Conservation (phyloP, 108 stramenopile species). For the Epithemia pelagica region DNA sequence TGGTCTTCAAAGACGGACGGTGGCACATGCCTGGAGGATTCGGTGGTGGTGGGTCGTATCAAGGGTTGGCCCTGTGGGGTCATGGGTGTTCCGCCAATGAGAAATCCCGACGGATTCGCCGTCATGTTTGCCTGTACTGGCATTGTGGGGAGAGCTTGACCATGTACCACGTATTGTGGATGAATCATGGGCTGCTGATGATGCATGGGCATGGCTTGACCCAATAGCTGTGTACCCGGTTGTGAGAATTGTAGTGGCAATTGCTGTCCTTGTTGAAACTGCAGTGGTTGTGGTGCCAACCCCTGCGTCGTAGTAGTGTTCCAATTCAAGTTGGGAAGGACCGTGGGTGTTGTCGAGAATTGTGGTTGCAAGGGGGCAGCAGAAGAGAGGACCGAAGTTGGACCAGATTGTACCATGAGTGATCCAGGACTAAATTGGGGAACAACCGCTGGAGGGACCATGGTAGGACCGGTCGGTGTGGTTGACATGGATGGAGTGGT, state of each 20-base stretch:
- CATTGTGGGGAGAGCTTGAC: neutral
- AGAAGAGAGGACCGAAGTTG: neutral
- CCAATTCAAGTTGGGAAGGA: neutral
- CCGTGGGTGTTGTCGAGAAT: neutral
- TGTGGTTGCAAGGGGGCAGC: neutral
- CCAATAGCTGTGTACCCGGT: neutral
- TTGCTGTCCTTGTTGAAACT: constrained; percentile 3
- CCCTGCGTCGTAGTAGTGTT: neutral
- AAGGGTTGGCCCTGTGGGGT: neutral
- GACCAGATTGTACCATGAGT: neutral
- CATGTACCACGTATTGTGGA: neutral
- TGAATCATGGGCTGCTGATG: neutral
- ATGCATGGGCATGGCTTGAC: constrained; percentile 4
- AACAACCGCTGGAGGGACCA: neutral
- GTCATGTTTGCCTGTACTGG: neutral
- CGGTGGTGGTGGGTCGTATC: neutral
- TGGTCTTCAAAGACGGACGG: constrained; percentile 38
- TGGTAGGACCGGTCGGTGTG: neutral
- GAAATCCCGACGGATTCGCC: constrained; percentile 1
- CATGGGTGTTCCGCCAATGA: constrained; percentile 3
- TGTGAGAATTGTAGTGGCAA: constrained; percentile 2
- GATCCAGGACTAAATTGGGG: neutral
- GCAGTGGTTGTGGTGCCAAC: neutral
- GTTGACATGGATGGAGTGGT: no score
- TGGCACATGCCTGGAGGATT: neutral